Percentiles rank a stretch among this genome's conserved stretches.
These are phyloP conservation scores for Malassezia furfur DNA, from an alignment of 1,284 basidiomycete genomes.

Conservation along the genomic window DNA sequence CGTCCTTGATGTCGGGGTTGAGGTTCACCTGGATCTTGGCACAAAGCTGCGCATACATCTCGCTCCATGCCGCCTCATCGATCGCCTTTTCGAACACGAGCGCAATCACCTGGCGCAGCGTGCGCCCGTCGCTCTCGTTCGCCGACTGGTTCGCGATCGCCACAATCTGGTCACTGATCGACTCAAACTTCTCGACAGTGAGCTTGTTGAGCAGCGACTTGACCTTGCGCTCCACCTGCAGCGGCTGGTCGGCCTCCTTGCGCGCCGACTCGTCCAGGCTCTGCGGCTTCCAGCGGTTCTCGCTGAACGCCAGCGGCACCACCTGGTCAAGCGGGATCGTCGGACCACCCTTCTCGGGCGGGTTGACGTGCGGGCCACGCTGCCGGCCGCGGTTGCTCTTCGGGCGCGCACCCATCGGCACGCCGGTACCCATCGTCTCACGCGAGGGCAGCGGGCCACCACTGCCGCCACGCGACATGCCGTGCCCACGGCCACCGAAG, in stretches of 20 bases:
- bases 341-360: constrained; percentile 48
- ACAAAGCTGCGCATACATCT: constrained; percentile 92
- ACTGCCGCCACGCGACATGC: constrained; percentile 42
- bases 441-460: constrained; percentile 44
- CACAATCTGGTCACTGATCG: constrained; percentile 84
- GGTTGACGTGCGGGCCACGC: constrained; percentile 42
- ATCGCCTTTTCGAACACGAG: constrained; percentile 96
- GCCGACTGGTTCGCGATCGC: constrained; percentile 87
- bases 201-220: constrained; percentile 89
- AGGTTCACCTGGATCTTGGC: constrained; percentile 86
- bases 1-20: constrained; percentile 74
- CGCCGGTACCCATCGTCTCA: constrained; percentile 46
- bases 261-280: constrained; percentile 19
- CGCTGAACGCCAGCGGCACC: constrained; percentile 64
- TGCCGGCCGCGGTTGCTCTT: constrained; percentile 43
- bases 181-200: constrained; percentile 92
- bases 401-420: constrained; percentile 38
- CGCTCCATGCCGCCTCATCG: constrained; percentile 86
- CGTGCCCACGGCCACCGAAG: constrained; percentile 41
- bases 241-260: constrained; percentile 58
- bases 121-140: constrained; percentile 82
- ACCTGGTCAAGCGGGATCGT: constrained; percentile 54
- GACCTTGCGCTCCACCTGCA: constrained; percentile 84
- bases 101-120: constrained; percentile 86
- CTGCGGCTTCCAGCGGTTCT: constrained; percentile 66